phyloP scores from a whole-genome alignment of 1,139 yeast genomes.

The Blastobotrys indianensis region DNA sequence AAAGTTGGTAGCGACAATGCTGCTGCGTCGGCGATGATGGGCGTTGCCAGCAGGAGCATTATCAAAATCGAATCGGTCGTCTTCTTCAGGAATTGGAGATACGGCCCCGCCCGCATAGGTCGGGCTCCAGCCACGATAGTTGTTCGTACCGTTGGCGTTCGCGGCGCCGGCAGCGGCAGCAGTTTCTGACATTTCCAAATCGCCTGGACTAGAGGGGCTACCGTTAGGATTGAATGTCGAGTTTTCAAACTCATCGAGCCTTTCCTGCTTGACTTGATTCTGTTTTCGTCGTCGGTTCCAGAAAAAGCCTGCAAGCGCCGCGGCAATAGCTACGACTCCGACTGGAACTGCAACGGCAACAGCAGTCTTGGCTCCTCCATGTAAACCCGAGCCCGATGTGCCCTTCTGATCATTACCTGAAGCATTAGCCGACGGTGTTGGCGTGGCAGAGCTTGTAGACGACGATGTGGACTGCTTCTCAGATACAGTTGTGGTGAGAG shows the following conservation, averaged over 20 bases:
- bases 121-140: conserved; percentile 14
- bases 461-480: background rate
- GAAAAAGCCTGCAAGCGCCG: conserved; percentile 5
- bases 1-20: too few species aligned
- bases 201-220: background rate
- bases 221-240: conserved; percentile 8
- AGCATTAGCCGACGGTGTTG: too few species aligned
- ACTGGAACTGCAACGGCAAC: conserved; percentile 18
- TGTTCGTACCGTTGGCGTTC: background rate
- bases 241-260: conserved; percentile 8
- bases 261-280: background rate
- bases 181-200: conserved; percentile 6
- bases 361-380: conserved; percentile 16
- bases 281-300: conserved; percentile 11
- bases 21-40: too few species aligned
- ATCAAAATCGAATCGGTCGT: background rate
- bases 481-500: background rate
- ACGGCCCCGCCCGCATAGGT: conserved; percentile 7
- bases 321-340: conserved; percentile 12
- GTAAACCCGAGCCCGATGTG: conserved; percentile 11
- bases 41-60: too few species aligned
- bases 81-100: conserved; percentile 8
- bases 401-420: too few species aligned
- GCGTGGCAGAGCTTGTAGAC: conserved; percentile 1
- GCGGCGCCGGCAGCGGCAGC: too few species aligned